Evolutionary conservation across 2,329 filamentous ascomycete species (phyloP), one percentile per base, ranked within the genome.

Genomic region (Fusarium sp.): DNA sequence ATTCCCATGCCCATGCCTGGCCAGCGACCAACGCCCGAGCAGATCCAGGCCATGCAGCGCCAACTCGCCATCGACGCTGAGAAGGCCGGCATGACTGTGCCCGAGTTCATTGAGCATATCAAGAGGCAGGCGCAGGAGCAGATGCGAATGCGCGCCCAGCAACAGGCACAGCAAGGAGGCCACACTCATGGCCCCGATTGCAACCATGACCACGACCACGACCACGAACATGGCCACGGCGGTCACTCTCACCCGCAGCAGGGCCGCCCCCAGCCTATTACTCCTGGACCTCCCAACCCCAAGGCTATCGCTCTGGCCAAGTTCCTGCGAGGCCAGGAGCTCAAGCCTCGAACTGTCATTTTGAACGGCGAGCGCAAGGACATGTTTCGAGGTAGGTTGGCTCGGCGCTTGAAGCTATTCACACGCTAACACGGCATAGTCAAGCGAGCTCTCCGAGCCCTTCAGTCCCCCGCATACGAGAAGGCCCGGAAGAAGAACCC

Each of bases 341-440:
- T 99, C 74, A 99, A 99, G 89, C 89, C 90, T 20, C 89, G 97
- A 73, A 98, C 95, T 20, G 96, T 94, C 82, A 97, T 99, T 74
- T 90, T 98, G 75, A 95, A 98, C 76, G 97, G 97, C 79, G 95
- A 98, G 88, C 91, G 97, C 79, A 98, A 98, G 85, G 96, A 99
- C 76, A 97, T 99, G 94, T 98, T 99, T 85, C 93, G 93, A 88
- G 95, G 95, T 96, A 87, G 59, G 81, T 71, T 25, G 33, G 14
- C 30, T n/a, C 43, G 17, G 20, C 20, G 20, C n/a, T 20, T 9
- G 35, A 50, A 54, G 56, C 38, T 47, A 15, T 45, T 8, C 33
- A n/a, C 68, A 40, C 14, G 10, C 62, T 73, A 65, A 74, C 60
- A 33, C 47, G 6, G 17, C 27, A 76, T 75, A 97, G 97, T 99